Conservation (phyloP, 2,329 filamentous ascomycete genomes). For the Ophiostoma fasciatum region DNA sequence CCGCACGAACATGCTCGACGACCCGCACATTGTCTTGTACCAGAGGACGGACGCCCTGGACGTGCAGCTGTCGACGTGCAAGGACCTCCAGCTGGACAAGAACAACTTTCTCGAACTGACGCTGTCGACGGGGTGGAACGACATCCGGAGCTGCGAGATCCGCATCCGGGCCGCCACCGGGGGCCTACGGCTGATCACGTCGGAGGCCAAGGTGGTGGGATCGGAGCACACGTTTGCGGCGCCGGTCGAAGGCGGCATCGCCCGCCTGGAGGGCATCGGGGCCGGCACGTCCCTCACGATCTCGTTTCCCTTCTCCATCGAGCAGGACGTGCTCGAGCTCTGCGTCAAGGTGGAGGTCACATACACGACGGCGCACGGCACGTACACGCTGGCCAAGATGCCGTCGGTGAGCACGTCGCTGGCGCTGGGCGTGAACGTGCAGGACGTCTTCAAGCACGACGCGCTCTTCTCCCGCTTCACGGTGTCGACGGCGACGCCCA, state of each 20-base stretch:
- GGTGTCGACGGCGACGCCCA: conserved; percentile 62
- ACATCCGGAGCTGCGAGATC: conserved; percentile 42
- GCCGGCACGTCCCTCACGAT: conserved; percentile 38
- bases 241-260: conserved; percentile 36
- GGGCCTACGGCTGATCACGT: conserved; percentile 47
- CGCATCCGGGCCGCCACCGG: conserved; percentile 50
- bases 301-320: conserved; percentile 67
- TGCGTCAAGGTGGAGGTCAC: conserved; percentile 60
- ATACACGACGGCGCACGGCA: conserved; percentile 53
- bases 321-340: conserved; percentile 58
- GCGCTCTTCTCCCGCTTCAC: conserved; percentile 81
- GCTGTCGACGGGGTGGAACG: conserved; percentile 61
- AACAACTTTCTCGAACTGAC: conserved; percentile 64
- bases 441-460: conserved; percentile 81
- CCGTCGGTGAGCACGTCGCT: conserved; percentile 57
- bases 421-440: conserved; percentile 86
- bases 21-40: conserved; percentile 56
- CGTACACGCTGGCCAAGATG: conserved; percentile 47
- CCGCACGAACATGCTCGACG: conserved; percentile 36
- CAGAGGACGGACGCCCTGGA: conserved; percentile 55
- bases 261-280: conserved; percentile 33
- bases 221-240: conserved; percentile 24
- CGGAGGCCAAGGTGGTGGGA: conserved; percentile 38
- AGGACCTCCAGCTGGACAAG: conserved; percentile 63
- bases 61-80: conserved; percentile 50